Percentiles rank a stretch among this genome's conserved stretches.
These are phyloP conservation scores for Pichiaceae sp. DNA, from an alignment of 1,139 yeast species.

Conservation along the genomic window DNA sequence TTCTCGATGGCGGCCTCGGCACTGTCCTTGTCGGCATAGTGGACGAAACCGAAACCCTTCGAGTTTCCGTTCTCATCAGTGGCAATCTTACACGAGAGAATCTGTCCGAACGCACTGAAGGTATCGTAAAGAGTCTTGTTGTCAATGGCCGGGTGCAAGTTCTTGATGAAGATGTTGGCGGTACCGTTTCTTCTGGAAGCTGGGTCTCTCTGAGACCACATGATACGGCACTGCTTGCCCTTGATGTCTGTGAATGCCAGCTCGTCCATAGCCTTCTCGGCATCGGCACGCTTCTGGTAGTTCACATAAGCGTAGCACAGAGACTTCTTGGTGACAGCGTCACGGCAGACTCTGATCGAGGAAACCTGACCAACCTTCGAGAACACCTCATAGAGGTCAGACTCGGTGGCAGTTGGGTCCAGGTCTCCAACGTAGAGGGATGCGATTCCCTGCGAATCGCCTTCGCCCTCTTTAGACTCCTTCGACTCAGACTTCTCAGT, in stretches of 20 bases:
- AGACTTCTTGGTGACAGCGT: slow-evolving; percentile 93
- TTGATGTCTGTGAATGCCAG: slow-evolving; percentile 90
- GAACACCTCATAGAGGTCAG: slow-evolving; percentile 88
- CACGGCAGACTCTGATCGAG: slow-evolving; percentile 98
- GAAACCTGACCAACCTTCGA: slow-evolving; percentile 94
- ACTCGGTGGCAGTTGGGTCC: slow-evolving; percentile 89
- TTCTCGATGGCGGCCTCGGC: slow-evolving; percentile 95
- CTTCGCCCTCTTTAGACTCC: slow-evolving; percentile 4
- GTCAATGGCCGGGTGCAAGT: slow-evolving; percentile 96
- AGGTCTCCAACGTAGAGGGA: slow-evolving; percentile 97
- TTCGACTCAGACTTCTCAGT: slow-evolving; percentile 28
- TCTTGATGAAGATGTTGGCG: slow-evolving; percentile 96
- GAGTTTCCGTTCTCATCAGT: slow-evolving; percentile 88
- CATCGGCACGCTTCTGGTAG: slow-evolving; percentile 85
- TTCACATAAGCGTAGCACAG: slow-evolving; percentile 98
- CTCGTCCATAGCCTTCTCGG: slow-evolving; percentile 91
- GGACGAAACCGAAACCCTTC: slow-evolving; percentile 97
- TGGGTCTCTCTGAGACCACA: slow-evolving; percentile 99
- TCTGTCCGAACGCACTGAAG: slow-evolving; percentile 93
- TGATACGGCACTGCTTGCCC: slow-evolving; percentile 97
- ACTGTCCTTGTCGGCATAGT: slow-evolving; percentile 88
- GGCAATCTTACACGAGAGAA: slow-evolving; percentile 96
- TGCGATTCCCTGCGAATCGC: slow-evolving; percentile 38
- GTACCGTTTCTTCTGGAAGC: slow-evolving; percentile 92
- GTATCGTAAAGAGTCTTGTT: slow-evolving; percentile 99